These are phyloP conservation scores for Dioszegia aurantiaca DNA, from an alignment of 768 basidiomycete genomes.

Conservation along the genomic window DNA sequence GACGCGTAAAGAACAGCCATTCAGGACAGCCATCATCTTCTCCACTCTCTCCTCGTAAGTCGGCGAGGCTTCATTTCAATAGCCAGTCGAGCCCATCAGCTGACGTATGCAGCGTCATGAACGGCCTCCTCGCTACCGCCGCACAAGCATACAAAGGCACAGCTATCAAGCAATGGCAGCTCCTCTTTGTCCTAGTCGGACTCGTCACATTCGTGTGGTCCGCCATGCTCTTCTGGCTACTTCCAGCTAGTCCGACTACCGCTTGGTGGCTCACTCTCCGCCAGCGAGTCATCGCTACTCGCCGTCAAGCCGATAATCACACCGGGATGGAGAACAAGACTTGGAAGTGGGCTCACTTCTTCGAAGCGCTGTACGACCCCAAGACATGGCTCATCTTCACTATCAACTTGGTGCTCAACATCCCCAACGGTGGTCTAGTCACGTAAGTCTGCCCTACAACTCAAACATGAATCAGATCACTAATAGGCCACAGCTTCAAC, in stretches of 20 bases:
- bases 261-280: constrained; percentile 39
- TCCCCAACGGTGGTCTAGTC: constrained; percentile 32
- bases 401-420: constrained; percentile 34
- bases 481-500: constrained; percentile 28
- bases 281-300: constrained; percentile 33
- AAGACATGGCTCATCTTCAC: constrained; percentile 38
- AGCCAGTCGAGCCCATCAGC: not conserved
- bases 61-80: not conserved
- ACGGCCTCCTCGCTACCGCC: constrained; percentile 33
- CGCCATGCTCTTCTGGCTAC: constrained; percentile 23
- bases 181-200: constrained; percentile 35
- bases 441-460: not conserved
- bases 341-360: constrained; percentile 28
- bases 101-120: constrained; percentile 9
- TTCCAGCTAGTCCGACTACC: constrained; percentile 32
- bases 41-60: constrained; percentile 33
- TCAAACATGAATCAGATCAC: not conserved
- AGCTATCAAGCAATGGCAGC: constrained; percentile 28
- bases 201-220: constrained; percentile 32
- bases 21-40: constrained; percentile 37
- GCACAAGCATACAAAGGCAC: constrained; percentile 4
- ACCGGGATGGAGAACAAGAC: constrained; percentile 40
- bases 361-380: constrained; percentile 35
- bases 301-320: constrained; percentile 23
- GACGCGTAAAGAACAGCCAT: constrained; percentile 32